Evolutionary conservation across 148 eudicot genomes (phyloP), one percentile per base, ranked within the genome.

Genomic region (Vaccinium vitisidaea): DNA sequence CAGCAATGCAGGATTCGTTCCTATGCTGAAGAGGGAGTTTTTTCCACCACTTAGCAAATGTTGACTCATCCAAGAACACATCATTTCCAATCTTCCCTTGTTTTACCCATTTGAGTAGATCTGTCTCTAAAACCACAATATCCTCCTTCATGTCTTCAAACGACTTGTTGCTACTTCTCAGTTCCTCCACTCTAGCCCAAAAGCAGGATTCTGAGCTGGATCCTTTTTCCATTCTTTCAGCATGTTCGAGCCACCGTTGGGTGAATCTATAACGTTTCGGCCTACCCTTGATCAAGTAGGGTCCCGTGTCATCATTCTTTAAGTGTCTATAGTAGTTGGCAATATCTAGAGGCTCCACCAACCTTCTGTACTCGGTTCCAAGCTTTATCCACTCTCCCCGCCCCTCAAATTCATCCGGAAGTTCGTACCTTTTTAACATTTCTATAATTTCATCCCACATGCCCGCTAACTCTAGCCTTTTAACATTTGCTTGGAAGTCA

Each of bases 391-490:
- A 96, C 71, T 93, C 95, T 75, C 88, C 82, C 48, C 86, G 76
- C 82, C 93, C 90, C 87, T 94, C 98, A 73, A 94, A 96, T 77
- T 90, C 94, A 36, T 93, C 98, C 30, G 99, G 98, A 43, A 96
- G 91, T 58, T 94, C 99, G 21, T 90, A 80, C 83, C 93, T 88
- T 80, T 91, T 93, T 82, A 93, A 77, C 97, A 96, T 91, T 83
- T 96, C 99, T 5, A 94, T 85, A 30, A 94, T 93, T 92, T 96
- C 98, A 56, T 96, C 99, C 99, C 99, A 96, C 84, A 92, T 93
- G 25, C 99, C 99, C 27, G 94, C 92, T 75, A 96, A 88, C 85
- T 94, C 95, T 52, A 86, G 80, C 88, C 99, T 91, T 43, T 84
- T 86, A 70, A 96, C 90, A 70, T 96, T 93, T 77, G 91, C 95